phyloP scores from a whole-genome alignment of 495 filamentous ascomycete species.

The Penicillium maclennaniae region DNA sequence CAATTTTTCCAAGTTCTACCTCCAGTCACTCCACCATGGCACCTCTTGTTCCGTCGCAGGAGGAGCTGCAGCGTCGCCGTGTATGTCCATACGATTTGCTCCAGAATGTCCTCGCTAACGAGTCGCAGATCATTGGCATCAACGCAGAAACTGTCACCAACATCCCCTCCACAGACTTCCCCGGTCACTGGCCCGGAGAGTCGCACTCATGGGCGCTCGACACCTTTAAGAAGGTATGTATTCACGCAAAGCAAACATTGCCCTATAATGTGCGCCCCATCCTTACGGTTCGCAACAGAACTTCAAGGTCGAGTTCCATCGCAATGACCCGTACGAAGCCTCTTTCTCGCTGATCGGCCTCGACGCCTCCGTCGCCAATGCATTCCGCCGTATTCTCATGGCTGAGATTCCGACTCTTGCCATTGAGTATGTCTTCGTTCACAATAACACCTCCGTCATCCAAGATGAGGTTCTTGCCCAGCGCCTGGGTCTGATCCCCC shows the following conservation, averaged over 20 bases:
- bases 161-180: conserved; percentile 84
- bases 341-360: conserved; percentile 88
- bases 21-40: conserved; percentile 38
- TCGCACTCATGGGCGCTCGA: conserved; percentile 83
- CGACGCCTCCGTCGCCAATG: conserved; percentile 92
- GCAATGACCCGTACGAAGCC: conserved; percentile 67
- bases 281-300: conserved; percentile 36
- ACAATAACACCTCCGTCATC: conserved; percentile 95
- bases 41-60: conserved; percentile 44
- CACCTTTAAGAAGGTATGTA: conserved; percentile 58
- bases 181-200: conserved; percentile 85
- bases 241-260: background rate
- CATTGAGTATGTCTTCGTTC: conserved; percentile 85
- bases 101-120: conserved; percentile 10
- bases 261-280: background rate
- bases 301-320: conserved; percentile 77
- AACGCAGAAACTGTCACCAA: conserved; percentile 85
- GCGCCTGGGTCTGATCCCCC: conserved; percentile 84
- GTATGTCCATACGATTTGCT: conserved; percentile 24
- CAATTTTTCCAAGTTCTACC: conserved; percentile 17
- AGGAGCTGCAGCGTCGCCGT: conserved; percentile 49
- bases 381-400: conserved; percentile 95
- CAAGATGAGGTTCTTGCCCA: conserved; percentile 94
- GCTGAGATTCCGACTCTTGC: conserved; percentile 92
- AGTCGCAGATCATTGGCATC: conserved; percentile 70